Evolutionary conservation across 2,329 filamentous ascomycete genomes (phyloP).

Genomic region (Escovopsis weberi): DNA sequence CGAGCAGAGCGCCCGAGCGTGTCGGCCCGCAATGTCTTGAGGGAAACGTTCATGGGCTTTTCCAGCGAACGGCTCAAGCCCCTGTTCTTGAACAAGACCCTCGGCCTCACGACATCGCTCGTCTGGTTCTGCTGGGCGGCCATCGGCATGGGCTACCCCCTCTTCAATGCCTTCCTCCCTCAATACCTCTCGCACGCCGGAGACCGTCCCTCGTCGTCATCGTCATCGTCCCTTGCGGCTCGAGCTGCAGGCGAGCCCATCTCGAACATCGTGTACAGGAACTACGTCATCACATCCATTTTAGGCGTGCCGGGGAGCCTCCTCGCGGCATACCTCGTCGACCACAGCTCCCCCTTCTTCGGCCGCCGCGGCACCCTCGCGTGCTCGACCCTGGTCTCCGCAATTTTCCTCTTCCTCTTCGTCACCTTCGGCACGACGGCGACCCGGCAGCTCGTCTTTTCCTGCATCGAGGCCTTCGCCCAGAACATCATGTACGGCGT

Average conservation of each 20-base stretch:
- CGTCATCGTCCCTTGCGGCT: slow-evolving; percentile 10
- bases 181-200: slow-evolving; percentile 53
- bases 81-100: slow-evolving; percentile 42
- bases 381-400: slow-evolving; percentile 50
- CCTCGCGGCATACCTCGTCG: slow-evolving; percentile 58
- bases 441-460: slow-evolving; percentile 47
- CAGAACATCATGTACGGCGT: slow-evolving; percentile 70
- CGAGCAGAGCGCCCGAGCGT: not conserved
- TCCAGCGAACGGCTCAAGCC: slow-evolving; percentile 52
- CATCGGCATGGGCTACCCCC: slow-evolving; percentile 74
- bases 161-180: slow-evolving; percentile 85
- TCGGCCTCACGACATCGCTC: slow-evolving; percentile 35
- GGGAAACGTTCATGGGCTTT: slow-evolving; percentile 48
- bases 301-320: slow-evolving; percentile 65
- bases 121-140: slow-evolving; percentile 72
- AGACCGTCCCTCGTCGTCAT: slow-evolving; percentile 14
- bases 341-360: slow-evolving; percentile 44
- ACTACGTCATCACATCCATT: slow-evolving; percentile 68
- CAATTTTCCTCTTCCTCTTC: slow-evolving; percentile 55
- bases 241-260: slow-evolving; percentile 13
- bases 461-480: slow-evolving; percentile 54
- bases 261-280: slow-evolving; percentile 49
- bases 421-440: slow-evolving; percentile 43
- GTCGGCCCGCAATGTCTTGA: slow-evolving; percentile 28
- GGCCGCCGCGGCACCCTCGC: slow-evolving; percentile 63